Base-by-base conservation (phyloP, 2,329 filamentous ascomycete genomes). In the Aspergillaceae sp. region DNA sequence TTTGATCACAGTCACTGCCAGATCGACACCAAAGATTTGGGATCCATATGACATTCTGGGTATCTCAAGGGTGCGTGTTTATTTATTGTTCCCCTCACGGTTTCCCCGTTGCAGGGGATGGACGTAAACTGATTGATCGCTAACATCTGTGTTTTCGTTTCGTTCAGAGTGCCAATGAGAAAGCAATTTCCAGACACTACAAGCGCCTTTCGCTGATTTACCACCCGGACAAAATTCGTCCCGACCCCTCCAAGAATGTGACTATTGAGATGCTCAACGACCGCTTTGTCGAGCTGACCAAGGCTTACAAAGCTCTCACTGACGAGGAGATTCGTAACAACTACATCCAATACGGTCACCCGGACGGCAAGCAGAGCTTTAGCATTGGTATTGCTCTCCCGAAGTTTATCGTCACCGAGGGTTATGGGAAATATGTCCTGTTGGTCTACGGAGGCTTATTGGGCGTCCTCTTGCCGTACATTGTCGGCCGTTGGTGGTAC, bases 401-500 rank as follows among this genome's bases (percentile, higher is more conserved):
- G 40, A 85, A 92, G 65, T 87, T 92, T 69, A 89, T 98, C 58
- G 79, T 98, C 46, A 86, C 87, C 9, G 88, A 96, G 56, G 91
- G 90, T 46, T 94, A 92, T 66, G 91, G 90, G 55, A 97, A 96
- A 74, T 97, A 94, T 62, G 86, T 98, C 45, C 75, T 98, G 50
- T 74, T 96, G 47, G 78, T 96, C 52, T 98, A 98, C 66, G 90
- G 88, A 34, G 69, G 84, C 32, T 77, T 97, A 35, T 82, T 98
- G 43, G 92, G 91, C 46, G 87, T 97, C 51, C 73, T 96, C 49
- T 75, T 98, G 44, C 92, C 92, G 2, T 98, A 94, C 66, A 75
- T 92, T 41, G 91, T 98, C 46, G 92, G 92, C 41, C 89, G 86
- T 48, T 98, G 92, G 92, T 98, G 92, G 92, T 98, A 98, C 64